Evolutionary conservation across 2,329 filamentous ascomycete genomes (phyloP).

Genomic region (Hypoxylon sp.): DNA sequence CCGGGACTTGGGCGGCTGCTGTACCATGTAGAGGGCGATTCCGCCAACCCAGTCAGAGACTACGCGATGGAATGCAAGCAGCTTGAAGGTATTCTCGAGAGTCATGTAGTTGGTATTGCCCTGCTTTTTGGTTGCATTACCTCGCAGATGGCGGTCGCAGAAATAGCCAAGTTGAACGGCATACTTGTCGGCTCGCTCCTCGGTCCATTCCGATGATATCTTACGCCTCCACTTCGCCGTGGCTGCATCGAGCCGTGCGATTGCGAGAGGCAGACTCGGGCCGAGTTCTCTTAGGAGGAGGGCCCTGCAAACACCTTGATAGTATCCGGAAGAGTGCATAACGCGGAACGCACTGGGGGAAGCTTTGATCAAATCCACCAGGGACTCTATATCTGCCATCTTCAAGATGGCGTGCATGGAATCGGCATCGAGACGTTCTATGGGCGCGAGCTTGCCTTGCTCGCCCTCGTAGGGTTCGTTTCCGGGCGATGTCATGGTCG

Average conservation of each 20-base stretch:
- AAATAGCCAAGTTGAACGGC: not conserved
- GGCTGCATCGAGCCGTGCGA: constrained; percentile 8
- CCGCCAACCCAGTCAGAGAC: not conserved
- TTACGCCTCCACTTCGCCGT: not conserved
- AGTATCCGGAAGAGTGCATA: not conserved
- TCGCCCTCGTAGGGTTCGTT: not conserved
- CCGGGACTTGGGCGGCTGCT: not conserved
- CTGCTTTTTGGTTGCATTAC: not conserved
- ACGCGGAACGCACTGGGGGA: not conserved
- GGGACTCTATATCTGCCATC: not conserved
- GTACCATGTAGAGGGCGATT: not conserved
- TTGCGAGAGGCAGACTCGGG: not conserved
- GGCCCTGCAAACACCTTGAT: not conserved
- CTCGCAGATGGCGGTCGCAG: not conserved
- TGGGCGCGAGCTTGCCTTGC: not conserved
- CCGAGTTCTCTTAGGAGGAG: not conserved
- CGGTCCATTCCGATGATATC: not conserved
- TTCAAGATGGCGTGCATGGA: not conserved
- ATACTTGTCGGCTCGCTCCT: not conserved
- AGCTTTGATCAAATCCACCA: constrained; percentile 1
- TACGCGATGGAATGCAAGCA: not conserved
- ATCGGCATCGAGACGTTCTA: not conserved
- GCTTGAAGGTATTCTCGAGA: not conserved
- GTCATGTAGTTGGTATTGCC: not conserved
- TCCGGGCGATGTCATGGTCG: not conserved